These are phyloP conservation scores for Pythium rishiriense DNA, from an alignment of 352 stramenopile species.

Conservation along the genomic window DNA sequence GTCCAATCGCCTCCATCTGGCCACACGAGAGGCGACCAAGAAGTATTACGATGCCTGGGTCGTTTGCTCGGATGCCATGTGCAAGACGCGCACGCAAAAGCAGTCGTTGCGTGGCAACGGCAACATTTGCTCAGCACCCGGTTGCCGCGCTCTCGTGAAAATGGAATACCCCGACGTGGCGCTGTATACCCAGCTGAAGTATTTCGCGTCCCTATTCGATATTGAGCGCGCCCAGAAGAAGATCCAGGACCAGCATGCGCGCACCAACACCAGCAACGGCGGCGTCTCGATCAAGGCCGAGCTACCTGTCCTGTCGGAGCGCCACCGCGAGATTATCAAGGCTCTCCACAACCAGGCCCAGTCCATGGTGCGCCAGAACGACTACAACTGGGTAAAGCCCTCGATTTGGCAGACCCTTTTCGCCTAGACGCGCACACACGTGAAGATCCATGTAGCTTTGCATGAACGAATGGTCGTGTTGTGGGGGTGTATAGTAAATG, in stretches of 20 bases:
- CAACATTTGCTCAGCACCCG: conserved; percentile 90
- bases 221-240: conserved; percentile 88
- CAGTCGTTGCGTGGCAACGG: conserved; percentile 92
- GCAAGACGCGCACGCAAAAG: conserved; percentile 94
- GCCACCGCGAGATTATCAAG: conserved; percentile 74
- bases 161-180: conserved; percentile 89
- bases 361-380: conserved; percentile 78
- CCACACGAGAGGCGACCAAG: conserved; percentile 75
- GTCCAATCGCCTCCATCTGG: conserved; percentile 84
- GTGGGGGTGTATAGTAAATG: conserved; percentile 24
- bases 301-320: conserved; percentile 51
- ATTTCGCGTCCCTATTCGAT: conserved; percentile 96
- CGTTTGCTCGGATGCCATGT: conserved; percentile 95
- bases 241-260: conserved; percentile 61
- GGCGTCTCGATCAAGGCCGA: conserved; percentile 29
- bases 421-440: conserved; percentile 33
- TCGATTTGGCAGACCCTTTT: conserved; percentile 89
- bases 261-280: conserved; percentile 14
- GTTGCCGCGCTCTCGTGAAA: conserved; percentile 91
- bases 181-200: conserved; percentile 97
- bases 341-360: conserved; percentile 79
- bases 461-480: too few relatives aligned
- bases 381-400: conserved; percentile 94
- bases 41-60: conserved; percentile 91
- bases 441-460: too few relatives aligned